phyloP scores from a whole-genome alignment of 805 yeast species.

The Ogataea methylovora region DNA sequence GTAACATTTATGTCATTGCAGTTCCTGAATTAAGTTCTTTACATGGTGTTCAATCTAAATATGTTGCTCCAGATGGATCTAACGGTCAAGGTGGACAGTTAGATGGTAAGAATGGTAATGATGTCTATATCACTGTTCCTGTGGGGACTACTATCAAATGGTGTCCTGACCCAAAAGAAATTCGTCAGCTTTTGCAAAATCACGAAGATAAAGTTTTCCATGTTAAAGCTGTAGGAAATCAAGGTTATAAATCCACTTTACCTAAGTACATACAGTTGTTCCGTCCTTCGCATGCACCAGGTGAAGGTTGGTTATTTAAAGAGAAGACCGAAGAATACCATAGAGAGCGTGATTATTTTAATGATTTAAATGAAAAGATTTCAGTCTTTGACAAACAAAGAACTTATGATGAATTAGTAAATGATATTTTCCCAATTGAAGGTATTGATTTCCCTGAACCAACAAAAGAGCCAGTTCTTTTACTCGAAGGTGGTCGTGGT shows the following conservation, averaged over 20 bases:
- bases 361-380: constrained; percentile 55
- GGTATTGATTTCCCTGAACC: constrained; percentile 69
- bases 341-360: constrained; percentile 57
- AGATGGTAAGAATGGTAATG: constrained; percentile 82
- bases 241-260: constrained; percentile 6
- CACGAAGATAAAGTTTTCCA: constrained; percentile 17
- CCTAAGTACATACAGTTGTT: constrained; percentile 50
- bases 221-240: constrained; percentile 18
- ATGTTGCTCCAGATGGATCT: constrained; percentile 66
- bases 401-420: constrained; percentile 46
- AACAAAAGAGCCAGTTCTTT: constrained; percentile 56
- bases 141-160: constrained; percentile 84
- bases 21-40: constrained; percentile 63
- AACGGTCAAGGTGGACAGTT: constrained; percentile 70
- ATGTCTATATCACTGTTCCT: constrained; percentile 77
- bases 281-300: constrained; percentile 56
- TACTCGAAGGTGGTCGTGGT: constrained; percentile 83
- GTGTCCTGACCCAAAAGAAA: constrained; percentile 65
- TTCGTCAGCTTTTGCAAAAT: constrained; percentile 17
- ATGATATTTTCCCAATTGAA: constrained; percentile 70
- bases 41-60: constrained; percentile 58
- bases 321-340: constrained; percentile 72
- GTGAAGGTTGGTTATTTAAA: constrained; percentile 86
- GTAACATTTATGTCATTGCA: constrained; percentile 78
- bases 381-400: constrained; percentile 54